These are phyloP conservation scores for Leishmania amazonensis DNA, from an alignment of 208 protist genomes.

Conservation along the genomic window DNA sequence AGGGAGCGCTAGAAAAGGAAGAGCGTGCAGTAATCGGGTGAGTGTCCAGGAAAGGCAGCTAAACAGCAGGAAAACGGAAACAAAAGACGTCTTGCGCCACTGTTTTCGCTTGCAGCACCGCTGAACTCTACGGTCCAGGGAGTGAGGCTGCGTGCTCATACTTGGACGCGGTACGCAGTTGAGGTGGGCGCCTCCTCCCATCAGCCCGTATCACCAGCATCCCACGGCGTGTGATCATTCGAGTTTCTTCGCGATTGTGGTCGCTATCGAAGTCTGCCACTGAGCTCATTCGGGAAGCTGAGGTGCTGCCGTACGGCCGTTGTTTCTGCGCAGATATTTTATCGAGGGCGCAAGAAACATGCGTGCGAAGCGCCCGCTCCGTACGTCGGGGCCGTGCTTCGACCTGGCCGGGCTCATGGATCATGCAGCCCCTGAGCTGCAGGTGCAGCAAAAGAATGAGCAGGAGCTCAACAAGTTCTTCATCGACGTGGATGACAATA, in stretches of 20 bases:
- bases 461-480: conserved; percentile 75
- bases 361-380: conserved; percentile 42
- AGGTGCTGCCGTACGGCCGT: not conserved
- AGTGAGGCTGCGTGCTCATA: not conserved
- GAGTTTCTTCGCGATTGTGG: not conserved
- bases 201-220: not conserved
- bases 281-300: too few species aligned
- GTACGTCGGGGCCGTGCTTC: conserved; percentile 41
- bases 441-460: conserved; percentile 67
- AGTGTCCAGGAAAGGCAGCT: not conserved
- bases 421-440: conserved; percentile 47
- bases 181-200: not conserved
- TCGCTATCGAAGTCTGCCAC: not conserved
- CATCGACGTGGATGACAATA: conserved; percentile 78
- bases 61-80: not conserved
- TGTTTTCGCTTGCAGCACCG: not conserved
- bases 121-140: not conserved
- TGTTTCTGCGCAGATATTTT: not conserved
- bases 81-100: not conserved
- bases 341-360: conserved; percentile 14
- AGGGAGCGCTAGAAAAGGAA: not conserved
- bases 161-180: not conserved
- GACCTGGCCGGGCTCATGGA: conserved; percentile 61
- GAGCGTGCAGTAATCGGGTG: not conserved
- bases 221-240: not conserved